Base-by-base conservation (phyloP, 2,329 filamentous ascomycete species). In the Ceratocystis papillata region DNA sequence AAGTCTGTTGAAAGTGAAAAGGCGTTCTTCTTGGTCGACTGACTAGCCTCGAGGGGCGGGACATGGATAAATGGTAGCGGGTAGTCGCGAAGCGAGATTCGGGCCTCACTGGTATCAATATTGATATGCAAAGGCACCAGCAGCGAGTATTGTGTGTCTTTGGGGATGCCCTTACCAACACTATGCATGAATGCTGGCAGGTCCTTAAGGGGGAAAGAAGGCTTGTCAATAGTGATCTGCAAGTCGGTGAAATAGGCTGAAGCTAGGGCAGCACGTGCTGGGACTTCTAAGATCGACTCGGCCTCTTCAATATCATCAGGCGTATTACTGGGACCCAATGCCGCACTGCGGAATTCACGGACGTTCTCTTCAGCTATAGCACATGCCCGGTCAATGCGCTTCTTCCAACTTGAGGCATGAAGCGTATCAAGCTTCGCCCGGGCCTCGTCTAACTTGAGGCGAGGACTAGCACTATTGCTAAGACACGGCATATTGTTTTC, bases 121-220 rank as follows among this genome's bases (percentile, higher is more conserved):
- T 90, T 86, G 1, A 99, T 81, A 74, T 88, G 89, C 86, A 96
- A 90, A 0, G 94, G 95, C 10, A 99, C 79, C 20, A 99, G 81
- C 22, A 99, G 79, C 8, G 90, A 86, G 74, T 97, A 99, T 72
- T 93, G 80, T 83, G 91, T 99, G 72, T 95, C 87, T 69, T 85
- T 81, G 0, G 94, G 94, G 85, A 99, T 95, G 0, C 94, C 94
- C 77, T 99, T 99, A n/a, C 94, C 94, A 67, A 97, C 87, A 61
- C 85, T 84, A 73, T 96, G 83, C 30, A 99, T 78, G 73, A 96
- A 99, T 17, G 88, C 83, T 0, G 93, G 89, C 65, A 93, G 84
- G 12, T 96, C 86, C 2, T 84, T 80, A 67, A 96, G 78, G 0
- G 91, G 87, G 73, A 99, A 99, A 0, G 89, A 93, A 0, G 94